Percentiles rank a stretch among this genome's conserved stretches.
Evolutionary conservation across 83 land plant genomes (phyloP).

Genomic region (Thuja plicata): DNA sequence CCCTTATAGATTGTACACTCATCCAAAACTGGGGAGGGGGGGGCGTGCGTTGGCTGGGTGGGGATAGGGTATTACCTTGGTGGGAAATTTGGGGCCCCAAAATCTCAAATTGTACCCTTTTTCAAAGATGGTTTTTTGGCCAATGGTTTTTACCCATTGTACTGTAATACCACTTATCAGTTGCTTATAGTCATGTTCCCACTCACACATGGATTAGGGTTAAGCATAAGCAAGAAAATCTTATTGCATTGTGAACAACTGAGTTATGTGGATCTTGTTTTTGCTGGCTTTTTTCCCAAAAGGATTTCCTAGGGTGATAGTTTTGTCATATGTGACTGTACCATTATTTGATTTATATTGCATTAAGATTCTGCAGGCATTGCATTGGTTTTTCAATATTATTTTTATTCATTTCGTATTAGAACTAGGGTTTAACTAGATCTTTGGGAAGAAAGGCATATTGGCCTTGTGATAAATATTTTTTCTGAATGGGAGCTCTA

Average conservation of each 20-base stretch:
- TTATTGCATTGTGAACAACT: background rate
- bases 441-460: background rate
- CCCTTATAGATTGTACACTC: no score
- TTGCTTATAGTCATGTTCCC: no score
- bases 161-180: no score
- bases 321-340: background rate
- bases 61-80: no score
- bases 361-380: background rate
- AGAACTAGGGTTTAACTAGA: background rate
- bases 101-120: no score
- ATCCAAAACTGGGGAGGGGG: no score
- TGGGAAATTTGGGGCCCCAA: no score
- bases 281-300: background rate
- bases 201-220: no score
- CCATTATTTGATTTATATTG: background rate
- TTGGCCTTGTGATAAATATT: background rate
- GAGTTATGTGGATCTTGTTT: background rate
- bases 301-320: background rate
- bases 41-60: no score
- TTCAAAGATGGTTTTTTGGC: no score
- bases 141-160: no score
- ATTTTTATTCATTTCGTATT: background rate
- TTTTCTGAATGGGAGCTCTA: background rate
- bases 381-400: background rate
- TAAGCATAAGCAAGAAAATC: no score